These are phyloP conservation scores for Conticribra guillardii DNA, from an alignment of 108 stramenopile species.

Conservation along the genomic window DNA sequence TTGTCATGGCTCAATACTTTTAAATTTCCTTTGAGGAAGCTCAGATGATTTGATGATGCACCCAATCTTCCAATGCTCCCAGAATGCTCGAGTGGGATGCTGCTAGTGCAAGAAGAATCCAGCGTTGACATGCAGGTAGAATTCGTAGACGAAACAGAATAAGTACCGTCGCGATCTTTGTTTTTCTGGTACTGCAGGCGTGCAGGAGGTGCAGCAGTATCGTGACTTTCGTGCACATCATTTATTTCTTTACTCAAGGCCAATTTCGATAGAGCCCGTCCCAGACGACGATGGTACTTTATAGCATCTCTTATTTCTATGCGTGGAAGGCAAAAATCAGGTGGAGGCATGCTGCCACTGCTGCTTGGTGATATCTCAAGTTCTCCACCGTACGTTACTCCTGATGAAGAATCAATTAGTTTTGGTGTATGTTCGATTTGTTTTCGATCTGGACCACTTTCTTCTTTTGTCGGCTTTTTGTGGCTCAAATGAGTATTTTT, in stretches of 20 bases:
- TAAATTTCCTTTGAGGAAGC: background rate
- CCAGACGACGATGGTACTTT: slow-evolving; percentile 18
- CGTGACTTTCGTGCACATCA: background rate
- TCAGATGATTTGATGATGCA: background rate
- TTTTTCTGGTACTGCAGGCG: too few species aligned
- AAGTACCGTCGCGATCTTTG: too few species aligned
- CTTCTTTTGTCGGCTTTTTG: too few species aligned
- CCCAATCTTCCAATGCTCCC: background rate
- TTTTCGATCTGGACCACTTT: too few species aligned
- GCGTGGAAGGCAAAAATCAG: slow-evolving; percentile 20
- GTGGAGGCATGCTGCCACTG: slow-evolving; percentile 18
- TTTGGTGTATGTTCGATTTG: slow-evolving; percentile 1
- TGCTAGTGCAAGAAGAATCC: background rate
- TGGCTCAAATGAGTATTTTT: too few species aligned
- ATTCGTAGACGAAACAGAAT: background rate
- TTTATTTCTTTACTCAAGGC: slow-evolving; percentile 31
- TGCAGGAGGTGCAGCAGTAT: too few species aligned
- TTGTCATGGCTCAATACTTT: background rate
- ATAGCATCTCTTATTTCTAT: slow-evolving; percentile 21
- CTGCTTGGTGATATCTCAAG: too few species aligned
- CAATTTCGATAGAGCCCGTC: slow-evolving; percentile 24
- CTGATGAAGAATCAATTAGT: slow-evolving; percentile 5
- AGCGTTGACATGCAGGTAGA: slow-evolving; percentile 9
- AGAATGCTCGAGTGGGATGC: background rate
- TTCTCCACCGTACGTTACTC: too few species aligned